Conservation (phyloP, 331 rosid genomes). For the Saraca asoca region DNA sequence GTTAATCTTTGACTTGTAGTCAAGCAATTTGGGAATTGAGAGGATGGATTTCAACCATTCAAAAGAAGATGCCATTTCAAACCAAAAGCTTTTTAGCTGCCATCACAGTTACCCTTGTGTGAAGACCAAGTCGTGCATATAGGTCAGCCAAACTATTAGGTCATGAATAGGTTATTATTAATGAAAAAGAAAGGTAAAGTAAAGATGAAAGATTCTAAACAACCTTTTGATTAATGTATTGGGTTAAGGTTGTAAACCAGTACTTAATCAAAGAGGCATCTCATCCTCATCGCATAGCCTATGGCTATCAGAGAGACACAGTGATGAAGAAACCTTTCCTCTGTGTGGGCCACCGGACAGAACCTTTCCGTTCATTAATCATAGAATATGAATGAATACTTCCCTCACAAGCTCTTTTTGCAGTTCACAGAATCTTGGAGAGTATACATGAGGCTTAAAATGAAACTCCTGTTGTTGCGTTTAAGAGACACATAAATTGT, state of each 20-base stretch:
- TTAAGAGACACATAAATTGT: no score
- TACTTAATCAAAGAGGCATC: no score
- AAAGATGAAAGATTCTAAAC: constrained; percentile 27
- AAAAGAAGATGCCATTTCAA: constrained; percentile 9
- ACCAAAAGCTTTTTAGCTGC: constrained; percentile 33
- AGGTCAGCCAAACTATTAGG: constrained; percentile 31
- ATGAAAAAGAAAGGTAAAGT: constrained; percentile 7
- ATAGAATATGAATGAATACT: constrained; percentile 11
- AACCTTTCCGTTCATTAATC: constrained; percentile 31
- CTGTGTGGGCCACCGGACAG: constrained; percentile 27
- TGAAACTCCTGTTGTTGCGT: no score
- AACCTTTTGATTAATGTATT: constrained; percentile 8
- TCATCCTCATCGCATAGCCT: no score
- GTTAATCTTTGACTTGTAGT: constrained; percentile 23
- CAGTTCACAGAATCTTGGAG: neutral
- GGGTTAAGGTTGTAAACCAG: constrained; percentile 40
- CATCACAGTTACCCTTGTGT: constrained; percentile 23
- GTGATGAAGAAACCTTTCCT: constrained; percentile 12
- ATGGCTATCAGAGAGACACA: constrained; percentile 27
- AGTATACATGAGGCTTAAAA: constrained; percentile 6
- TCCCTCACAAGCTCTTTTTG: constrained; percentile 18
- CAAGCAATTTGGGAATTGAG: constrained; percentile 13
- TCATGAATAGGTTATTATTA: constrained; percentile 5
- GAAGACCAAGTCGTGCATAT: constrained; percentile 9
- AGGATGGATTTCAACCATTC: constrained; percentile 1